Conservation (phyloP, 768 basidiomycete species). For the Xerocomus spinulosus region DNA sequence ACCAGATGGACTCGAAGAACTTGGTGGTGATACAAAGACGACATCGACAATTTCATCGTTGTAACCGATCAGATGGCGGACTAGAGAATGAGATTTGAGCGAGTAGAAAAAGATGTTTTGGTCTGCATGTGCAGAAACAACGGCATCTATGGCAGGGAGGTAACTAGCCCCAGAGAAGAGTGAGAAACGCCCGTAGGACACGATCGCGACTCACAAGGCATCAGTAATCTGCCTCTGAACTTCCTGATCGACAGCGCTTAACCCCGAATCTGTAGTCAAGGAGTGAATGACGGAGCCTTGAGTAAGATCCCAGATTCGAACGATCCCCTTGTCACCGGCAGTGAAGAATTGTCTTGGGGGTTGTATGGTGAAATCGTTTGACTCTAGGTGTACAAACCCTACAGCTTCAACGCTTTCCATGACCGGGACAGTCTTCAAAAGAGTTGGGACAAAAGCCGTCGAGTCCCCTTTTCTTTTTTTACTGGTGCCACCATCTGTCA, state of each 20-base stretch:
- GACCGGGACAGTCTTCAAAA: constrained; percentile 76
- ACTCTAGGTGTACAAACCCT: constrained; percentile 58
- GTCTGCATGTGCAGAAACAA: constrained; percentile 88
- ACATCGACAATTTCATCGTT: constrained; percentile 98
- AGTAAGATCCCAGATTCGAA: constrained; percentile 81
- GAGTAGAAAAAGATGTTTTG: constrained; percentile 96
- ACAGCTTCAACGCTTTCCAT: constrained; percentile 86
- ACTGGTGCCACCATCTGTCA: constrained; percentile 15
- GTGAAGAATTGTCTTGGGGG: constrained; percentile 63
- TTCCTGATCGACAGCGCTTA: constrained; percentile 47
- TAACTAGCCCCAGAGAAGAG: constrained; percentile 46
- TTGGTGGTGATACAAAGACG: constrained; percentile 59
- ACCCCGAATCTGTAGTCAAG: constrained; percentile 43
- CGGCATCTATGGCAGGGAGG: constrained; percentile 52
- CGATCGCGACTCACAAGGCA: constrained; percentile 61
- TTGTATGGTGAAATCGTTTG: constrained; percentile 35
- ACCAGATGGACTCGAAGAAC: constrained; percentile 21
- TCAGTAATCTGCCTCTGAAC: constrained; percentile 82
- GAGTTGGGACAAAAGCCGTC: constrained; percentile 46
- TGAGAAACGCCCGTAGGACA: constrained; percentile 13
- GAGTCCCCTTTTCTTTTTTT: constrained; percentile 41
- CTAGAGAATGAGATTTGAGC: constrained; percentile 54
- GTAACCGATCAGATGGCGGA: constrained; percentile 88
- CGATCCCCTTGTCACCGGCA: constrained; percentile 83
- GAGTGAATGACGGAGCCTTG: constrained; percentile 60